Evolutionary conservation across 805 yeast genomes (phyloP).

Genomic region (Cyberlindnera bimundalis): DNA sequence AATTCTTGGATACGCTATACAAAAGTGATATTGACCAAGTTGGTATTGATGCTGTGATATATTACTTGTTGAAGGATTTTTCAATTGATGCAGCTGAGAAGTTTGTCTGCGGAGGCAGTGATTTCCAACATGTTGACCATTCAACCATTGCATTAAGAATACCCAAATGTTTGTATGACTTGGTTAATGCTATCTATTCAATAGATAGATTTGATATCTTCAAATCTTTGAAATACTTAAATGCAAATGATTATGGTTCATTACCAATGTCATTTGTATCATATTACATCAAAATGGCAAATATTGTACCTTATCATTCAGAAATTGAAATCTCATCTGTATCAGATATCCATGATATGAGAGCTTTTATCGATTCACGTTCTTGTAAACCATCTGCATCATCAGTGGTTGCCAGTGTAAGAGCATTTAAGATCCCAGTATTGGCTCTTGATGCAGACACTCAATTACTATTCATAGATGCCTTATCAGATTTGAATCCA

Average conservation of each 20-base stretch:
- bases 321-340: constrained; percentile 4
- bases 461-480: constrained; percentile 22
- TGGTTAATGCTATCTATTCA: constrained; percentile 24
- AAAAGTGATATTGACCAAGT: constrained; percentile 6
- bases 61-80: constrained; percentile 27
- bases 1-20: constrained; percentile 14
- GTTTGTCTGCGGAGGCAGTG: constrained; percentile 9
- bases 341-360: constrained; percentile 11
- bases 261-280: constrained; percentile 16
- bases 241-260: constrained; percentile 9
- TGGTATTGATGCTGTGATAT: constrained; percentile 18
- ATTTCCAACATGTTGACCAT: constrained; percentile 8
- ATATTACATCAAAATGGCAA: constrained; percentile 22
- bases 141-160: constrained; percentile 2
- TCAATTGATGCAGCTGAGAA: constrained; percentile 19
- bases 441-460: constrained; percentile 17
- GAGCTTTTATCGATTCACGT: constrained; percentile 9
- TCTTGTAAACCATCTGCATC: constrained; percentile 21
- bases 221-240: constrained; percentile 16
- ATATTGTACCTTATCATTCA: constrained; percentile 24
- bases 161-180: constrained; percentile 14
- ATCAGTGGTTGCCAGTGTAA: constrained; percentile 21
- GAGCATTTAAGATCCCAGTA: constrained; percentile 17
- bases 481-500: constrained; percentile 19
- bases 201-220: constrained; percentile 26